phyloP scores from a whole-genome alignment of 192 early-diverging fungal genomes.

The Umbelopsis sp. region DNA sequence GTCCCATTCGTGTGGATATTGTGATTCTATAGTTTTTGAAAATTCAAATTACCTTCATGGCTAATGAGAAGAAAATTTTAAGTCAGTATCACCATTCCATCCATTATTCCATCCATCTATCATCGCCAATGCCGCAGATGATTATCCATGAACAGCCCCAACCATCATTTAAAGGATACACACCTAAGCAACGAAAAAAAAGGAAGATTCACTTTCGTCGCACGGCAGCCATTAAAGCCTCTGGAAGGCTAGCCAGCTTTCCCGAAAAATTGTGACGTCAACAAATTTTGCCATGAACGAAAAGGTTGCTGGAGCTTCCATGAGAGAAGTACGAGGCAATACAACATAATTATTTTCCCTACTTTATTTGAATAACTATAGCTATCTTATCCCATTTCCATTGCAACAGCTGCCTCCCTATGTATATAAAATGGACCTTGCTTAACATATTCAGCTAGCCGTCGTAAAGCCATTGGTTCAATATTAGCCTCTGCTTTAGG shows the following conservation, averaged over 20 bases:
- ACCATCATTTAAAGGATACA: background rate
- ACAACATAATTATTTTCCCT: background rate
- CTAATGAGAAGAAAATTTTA: background rate
- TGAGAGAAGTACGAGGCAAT: background rate
- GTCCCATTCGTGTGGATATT: background rate
- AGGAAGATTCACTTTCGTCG: slow-evolving; percentile 7
- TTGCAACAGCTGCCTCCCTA: slow-evolving; percentile 27
- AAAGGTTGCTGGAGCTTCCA: background rate
- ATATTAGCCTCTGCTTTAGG: slow-evolving; percentile 16
- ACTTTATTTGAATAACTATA: background rate
- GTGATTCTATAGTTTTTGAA: background rate
- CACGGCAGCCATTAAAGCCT: background rate
- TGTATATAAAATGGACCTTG: slow-evolving; percentile 39
- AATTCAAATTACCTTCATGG: slow-evolving; percentile 17
- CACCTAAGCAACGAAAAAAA: slow-evolving; percentile 18
- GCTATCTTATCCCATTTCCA: slow-evolving; percentile 33
- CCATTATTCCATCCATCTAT: background rate
- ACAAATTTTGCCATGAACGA: background rate
- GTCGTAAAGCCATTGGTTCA: slow-evolving; percentile 21
- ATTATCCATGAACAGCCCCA: background rate
- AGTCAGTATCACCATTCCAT: background rate
- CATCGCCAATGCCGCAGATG: background rate
- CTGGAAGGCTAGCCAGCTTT: too few relatives aligned
- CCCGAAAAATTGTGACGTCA: background rate
- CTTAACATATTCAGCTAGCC: slow-evolving; percentile 31